Base-by-base conservation (phyloP, 768 basidiomycete genomes). In the Saitozyma sp. region DNA sequence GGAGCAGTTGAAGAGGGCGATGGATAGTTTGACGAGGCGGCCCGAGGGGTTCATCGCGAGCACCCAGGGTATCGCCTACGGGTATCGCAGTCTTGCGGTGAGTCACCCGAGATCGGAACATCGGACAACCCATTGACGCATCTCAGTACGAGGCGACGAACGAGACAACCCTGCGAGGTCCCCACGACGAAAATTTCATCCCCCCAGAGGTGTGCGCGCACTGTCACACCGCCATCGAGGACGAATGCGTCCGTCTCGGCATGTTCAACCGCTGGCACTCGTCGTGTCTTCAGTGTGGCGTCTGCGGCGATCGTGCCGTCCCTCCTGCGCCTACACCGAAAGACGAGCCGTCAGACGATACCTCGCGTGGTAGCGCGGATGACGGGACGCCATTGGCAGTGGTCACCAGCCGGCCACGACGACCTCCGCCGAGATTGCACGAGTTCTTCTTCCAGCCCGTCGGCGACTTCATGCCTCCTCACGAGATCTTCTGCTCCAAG, bases 241-340 rank as follows among this genome's bases (percentile, higher is more conserved):
- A 99, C 78, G 96, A 98, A 68, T 98, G 96, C 73, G 90, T 92
- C 50, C 85, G 96, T 61, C 81, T 95, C 38, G 96, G 93, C 41
- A 94, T 92, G n/a, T 95, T 93, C 81, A 89, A 92, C 74, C 85
- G 95, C 51, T 98, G 96, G 96, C 96, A 99, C 80, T 90, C 92
- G 1, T 84, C 89, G 40, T 99, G 96, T 77, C 82, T 99, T n/a
- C 86, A 89, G 62, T 99, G 96, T 69, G 81, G 80, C 13, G 82
- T 82, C 19, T 97, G 95, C 72, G 89, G 91, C 9, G 90, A 88
- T 76, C 82, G 88, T 86, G 70, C 82, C 80, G 51, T 78, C 82
- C 55, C 83, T 29, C 29, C 29, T 29, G 29, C 29, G 29, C 29
- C 29, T 82, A 66, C 85, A 70, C n/a, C 67, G 11, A 59, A 78